These are phyloP conservation scores for Detonula confervacea DNA, from an alignment of 352 stramenopile species.

Conservation along the genomic window DNA sequence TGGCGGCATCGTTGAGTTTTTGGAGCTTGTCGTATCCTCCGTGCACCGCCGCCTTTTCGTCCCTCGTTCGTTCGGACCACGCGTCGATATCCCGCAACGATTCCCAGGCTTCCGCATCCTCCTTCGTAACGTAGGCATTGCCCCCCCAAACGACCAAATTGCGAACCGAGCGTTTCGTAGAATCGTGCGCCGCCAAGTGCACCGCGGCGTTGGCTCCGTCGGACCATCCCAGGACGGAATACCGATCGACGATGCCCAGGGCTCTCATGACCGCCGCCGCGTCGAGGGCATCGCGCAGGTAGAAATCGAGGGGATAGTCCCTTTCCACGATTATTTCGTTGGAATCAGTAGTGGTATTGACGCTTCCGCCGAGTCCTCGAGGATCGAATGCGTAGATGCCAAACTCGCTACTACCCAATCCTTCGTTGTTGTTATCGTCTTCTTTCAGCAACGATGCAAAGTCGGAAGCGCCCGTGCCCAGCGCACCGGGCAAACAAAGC, in stretches of 20 bases:
- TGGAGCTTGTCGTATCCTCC: background rate
- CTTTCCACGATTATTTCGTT: background rate
- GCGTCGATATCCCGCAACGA: slow-evolving; percentile 8
- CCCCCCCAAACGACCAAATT: slow-evolving; percentile 36
- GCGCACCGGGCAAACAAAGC: no score
- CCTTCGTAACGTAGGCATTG: slow-evolving; percentile 29
- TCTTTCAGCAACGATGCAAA: no score
- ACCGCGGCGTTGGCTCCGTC: slow-evolving; percentile 33
- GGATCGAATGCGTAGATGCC: slow-evolving; percentile 26
- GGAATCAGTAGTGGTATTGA: background rate
- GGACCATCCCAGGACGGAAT: slow-evolving; percentile 36
- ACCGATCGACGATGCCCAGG: slow-evolving; percentile 8
- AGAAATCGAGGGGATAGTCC: slow-evolving; percentile 36
- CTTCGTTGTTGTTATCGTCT: no score
- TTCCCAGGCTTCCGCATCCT: slow-evolving; percentile 31
- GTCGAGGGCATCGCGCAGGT: slow-evolving; percentile 29
- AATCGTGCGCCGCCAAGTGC: slow-evolving; percentile 16
- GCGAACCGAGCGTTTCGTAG: background rate
- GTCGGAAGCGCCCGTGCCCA: no score
- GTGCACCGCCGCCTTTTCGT: slow-evolving; percentile 8
- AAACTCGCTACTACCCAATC: no score
- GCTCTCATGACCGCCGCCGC: slow-evolving; percentile 32
- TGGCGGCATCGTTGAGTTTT: background rate
- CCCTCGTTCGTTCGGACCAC: slow-evolving; percentile 20
- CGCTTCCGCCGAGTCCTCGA: slow-evolving; percentile 13